Conservation (phyloP, 768 basidiomycete species). For the Mycena sanguinolenta region DNA sequence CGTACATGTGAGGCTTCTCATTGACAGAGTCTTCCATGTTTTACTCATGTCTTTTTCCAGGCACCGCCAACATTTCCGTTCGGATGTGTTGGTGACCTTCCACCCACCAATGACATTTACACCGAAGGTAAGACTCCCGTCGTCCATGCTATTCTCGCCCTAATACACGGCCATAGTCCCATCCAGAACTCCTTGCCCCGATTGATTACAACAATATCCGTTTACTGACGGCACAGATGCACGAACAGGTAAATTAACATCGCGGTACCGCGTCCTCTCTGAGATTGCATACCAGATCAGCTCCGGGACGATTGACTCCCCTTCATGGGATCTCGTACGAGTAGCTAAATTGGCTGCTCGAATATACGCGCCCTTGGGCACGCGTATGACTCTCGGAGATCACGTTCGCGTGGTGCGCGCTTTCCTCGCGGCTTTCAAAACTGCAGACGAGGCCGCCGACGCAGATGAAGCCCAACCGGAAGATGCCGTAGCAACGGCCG, state of each 20-base stretch:
- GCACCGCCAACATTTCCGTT: conserved; percentile 90
- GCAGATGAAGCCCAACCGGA: conserved; percentile 40
- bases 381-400: conserved; percentile 86
- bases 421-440: conserved; percentile 84
- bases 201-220: conserved; percentile 74
- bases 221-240: conserved; percentile 69
- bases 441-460: conserved; percentile 46
- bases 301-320: conserved; percentile 85
- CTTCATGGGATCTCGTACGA: conserved; percentile 85
- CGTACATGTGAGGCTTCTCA: conserved; percentile 71
- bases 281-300: conserved; percentile 61
- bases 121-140: conserved; percentile 62
- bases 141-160: conserved; percentile 6
- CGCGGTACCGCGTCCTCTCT: not conserved
- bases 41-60: conserved; percentile 49
- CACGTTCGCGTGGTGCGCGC: conserved; percentile 81
- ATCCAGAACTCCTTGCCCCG: conserved; percentile 80
- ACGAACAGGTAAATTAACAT: conserved; percentile 51
- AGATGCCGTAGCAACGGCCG: conserved; percentile 42
- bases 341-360: conserved; percentile 82
- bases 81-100: conserved; percentile 89
- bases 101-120: conserved; percentile 77
- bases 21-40: conserved; percentile 24
- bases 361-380: conserved; percentile 91
- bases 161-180: conserved; percentile 57